These are phyloP conservation scores for Pezicula radicicola DNA, from an alignment of 2,329 filamentous ascomycete species.

Conservation along the genomic window DNA sequence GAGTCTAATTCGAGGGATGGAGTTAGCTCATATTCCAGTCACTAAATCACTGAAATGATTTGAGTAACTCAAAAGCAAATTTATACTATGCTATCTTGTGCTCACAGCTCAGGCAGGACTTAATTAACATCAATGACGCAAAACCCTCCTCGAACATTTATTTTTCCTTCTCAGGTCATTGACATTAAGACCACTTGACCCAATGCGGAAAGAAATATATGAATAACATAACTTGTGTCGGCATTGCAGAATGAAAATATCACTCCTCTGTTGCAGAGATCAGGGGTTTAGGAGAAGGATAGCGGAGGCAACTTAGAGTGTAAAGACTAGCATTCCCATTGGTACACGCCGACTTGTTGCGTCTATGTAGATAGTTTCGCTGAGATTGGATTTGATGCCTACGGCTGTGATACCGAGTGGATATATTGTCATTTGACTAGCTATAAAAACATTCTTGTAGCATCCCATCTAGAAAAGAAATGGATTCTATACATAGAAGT, in stretches of 20 bases:
- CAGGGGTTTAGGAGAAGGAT: constrained; percentile 52
- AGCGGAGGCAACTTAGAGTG: constrained; percentile 39
- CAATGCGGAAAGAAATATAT: constrained; percentile 62
- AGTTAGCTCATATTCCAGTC: too few relatives aligned
- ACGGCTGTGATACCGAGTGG: constrained; percentile 45
- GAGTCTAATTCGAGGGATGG: too few relatives aligned
- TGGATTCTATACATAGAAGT: constrained; percentile 60
- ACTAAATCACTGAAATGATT: too few relatives aligned
- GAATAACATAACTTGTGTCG: constrained; percentile 64
- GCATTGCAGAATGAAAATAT: constrained; percentile 62
- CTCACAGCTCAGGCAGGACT: too few relatives aligned
- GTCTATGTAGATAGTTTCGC: constrained; percentile 52
- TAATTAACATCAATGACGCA: too few relatives aligned
- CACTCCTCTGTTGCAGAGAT: constrained; percentile 27
- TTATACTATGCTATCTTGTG: too few relatives aligned
- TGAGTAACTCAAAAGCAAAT: too few relatives aligned
- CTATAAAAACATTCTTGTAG: constrained; percentile 36
- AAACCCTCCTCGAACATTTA: too few relatives aligned
- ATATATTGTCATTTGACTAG: constrained; percentile 45
- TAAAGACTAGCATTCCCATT: constrained; percentile 62
- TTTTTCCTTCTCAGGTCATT: too few relatives aligned
- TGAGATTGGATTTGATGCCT: constrained; percentile 48
- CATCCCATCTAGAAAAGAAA: constrained; percentile 44
- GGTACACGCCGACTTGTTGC: constrained; percentile 59
- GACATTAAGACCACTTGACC: constrained; percentile 30